Conservation (phyloP, 345 rosid species). For the Syzygium aqueum region DNA sequence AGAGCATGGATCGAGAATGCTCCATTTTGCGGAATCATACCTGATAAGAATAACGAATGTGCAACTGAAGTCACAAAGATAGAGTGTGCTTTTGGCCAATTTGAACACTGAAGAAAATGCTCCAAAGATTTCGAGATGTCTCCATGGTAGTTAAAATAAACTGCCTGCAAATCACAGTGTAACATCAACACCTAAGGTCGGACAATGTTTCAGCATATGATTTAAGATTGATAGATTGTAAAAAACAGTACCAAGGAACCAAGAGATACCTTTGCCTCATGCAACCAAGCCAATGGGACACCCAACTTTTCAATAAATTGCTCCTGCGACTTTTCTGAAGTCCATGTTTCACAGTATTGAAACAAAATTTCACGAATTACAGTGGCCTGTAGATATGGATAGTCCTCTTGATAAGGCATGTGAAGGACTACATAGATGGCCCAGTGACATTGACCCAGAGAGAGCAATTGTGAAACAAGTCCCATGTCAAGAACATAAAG, state of each 20-base stretch:
- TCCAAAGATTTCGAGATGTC: constrained; percentile 73
- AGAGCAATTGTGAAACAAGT: constrained; percentile 73
- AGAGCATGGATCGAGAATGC: background rate
- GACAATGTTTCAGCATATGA: background rate
- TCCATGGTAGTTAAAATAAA: constrained; percentile 58
- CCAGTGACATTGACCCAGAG: constrained; percentile 84
- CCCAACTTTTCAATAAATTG: constrained; percentile 68
- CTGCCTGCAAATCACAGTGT: constrained; percentile 48
- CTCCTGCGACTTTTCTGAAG: constrained; percentile 60
- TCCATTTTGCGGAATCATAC: constrained; percentile 17
- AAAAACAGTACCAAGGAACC: background rate
- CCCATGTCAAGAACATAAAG: constrained; percentile 95
- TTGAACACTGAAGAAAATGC: constrained; percentile 71
- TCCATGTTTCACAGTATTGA: constrained; percentile 87
- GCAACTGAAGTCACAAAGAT: constrained; percentile 72
- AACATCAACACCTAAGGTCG: background rate
- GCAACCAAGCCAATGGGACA: constrained; percentile 80
- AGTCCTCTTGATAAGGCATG: constrained; percentile 59
- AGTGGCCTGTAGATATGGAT: constrained; percentile 68
- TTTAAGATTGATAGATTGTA: background rate
- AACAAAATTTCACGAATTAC: constrained; percentile 81
- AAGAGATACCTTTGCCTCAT: constrained; percentile 78
- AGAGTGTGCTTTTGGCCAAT: constrained; percentile 91
- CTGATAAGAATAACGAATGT: constrained; percentile 65
- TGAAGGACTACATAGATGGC: constrained; percentile 92